phyloP scores from a whole-genome alignment of 176 grass and related monocot species.

The Elaeis guineensis region DNA sequence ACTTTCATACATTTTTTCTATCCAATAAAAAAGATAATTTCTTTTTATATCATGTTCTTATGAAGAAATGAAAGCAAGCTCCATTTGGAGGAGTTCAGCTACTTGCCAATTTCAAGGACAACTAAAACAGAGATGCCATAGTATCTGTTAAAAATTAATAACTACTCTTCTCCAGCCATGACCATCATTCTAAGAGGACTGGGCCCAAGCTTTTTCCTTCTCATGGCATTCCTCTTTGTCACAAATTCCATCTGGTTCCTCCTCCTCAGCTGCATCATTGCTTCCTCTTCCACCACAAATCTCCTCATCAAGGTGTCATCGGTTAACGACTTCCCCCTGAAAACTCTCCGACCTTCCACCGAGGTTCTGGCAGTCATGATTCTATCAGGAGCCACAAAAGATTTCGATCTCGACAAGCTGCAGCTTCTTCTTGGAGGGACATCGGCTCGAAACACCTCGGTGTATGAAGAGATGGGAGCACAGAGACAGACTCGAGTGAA shows the following conservation, averaged over 20 bases:
- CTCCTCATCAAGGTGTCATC: conserved; percentile 83
- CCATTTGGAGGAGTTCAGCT: no score
- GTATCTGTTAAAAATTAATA: no score
- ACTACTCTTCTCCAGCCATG: conserved; percentile 35
- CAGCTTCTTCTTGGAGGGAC: conserved; percentile 73
- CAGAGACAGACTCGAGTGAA: conserved; percentile 95
- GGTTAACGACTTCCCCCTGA: conserved; percentile 89
- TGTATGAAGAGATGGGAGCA: conserved; percentile 92
- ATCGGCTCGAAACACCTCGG: conserved; percentile 62
- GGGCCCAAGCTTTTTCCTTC: conserved; percentile 64
- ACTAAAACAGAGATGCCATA: no score
- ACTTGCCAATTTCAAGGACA: no score
- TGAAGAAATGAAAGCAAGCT: no score
- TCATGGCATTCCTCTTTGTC: conserved; percentile 55
- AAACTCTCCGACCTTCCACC: conserved; percentile 40
- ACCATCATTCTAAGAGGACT: conserved; percentile 77
- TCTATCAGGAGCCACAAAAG: conserved; percentile 10
- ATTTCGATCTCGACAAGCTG: conserved; percentile 62
- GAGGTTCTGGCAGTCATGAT: not conserved
- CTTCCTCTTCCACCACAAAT: conserved; percentile 86
- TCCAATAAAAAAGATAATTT: no score
- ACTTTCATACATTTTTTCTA: no score
- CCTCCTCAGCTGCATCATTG: conserved; percentile 55
- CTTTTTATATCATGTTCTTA: no score
- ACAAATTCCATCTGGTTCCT: conserved; percentile 89